These are phyloP conservation scores for Leishmania guyanensis DNA, from an alignment of 208 protist species.

Conservation along the genomic window DNA sequence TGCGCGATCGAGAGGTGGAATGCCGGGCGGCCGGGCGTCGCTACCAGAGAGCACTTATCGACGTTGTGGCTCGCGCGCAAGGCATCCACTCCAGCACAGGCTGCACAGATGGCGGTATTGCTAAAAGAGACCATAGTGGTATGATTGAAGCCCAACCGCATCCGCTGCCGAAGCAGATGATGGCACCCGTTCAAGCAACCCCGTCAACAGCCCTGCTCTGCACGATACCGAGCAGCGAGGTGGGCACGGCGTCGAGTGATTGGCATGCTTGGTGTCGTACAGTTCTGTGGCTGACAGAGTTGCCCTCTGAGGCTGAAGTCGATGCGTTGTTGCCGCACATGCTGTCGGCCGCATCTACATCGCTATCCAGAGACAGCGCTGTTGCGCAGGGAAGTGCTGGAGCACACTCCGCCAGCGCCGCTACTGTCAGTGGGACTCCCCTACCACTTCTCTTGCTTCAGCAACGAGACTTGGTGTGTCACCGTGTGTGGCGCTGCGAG, in stretches of 20 bases:
- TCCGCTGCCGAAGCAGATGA: not conserved
- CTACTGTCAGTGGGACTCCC: not conserved
- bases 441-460: slow-evolving; percentile 47
- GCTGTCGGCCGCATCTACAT: not conserved
- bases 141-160: not conserved
- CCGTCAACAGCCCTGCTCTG: not conserved
- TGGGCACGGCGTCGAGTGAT: not conserved
- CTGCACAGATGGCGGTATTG: not conserved
- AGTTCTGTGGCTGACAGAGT: slow-evolving; percentile 20
- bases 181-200: not conserved
- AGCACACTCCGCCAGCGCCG: not conserved
- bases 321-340: slow-evolving; percentile 19
- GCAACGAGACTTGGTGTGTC: slow-evolving; percentile 81
- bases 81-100: not conserved
- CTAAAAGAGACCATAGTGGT: not conserved
- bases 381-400: not conserved
- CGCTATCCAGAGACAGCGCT: not conserved
- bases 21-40: slow-evolving; percentile 48
- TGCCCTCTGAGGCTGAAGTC: slow-evolving; percentile 14
- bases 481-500: slow-evolving; percentile 93
- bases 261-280: slow-evolving; percentile 24
- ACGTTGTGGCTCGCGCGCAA: not conserved
- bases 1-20: slow-evolving; percentile 75
- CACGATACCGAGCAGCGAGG: not conserved
- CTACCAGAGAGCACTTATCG: slow-evolving; percentile 48